phyloP scores from a whole-genome alignment of 2,329 filamentous ascomycete genomes.

The Emmonsiellopsis sp. region DNA sequence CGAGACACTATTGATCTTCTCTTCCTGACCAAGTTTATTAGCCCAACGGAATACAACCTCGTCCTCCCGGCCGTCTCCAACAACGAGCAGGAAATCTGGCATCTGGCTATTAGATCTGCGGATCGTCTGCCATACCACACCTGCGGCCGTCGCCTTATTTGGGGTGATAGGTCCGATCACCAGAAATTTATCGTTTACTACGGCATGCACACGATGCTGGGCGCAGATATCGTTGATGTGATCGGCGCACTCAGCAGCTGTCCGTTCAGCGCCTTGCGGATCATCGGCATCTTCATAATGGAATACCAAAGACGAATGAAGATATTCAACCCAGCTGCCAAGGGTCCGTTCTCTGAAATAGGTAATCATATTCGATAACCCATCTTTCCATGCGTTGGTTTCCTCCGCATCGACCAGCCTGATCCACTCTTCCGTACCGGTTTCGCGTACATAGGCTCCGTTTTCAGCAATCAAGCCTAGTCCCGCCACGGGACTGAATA shows the following conservation, averaged over 20 bases:
- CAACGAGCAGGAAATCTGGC: slow-evolving; percentile 79
- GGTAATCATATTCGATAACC: slow-evolving; percentile 70
- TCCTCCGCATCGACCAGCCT: slow-evolving; percentile 65
- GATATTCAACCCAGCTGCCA: slow-evolving; percentile 77
- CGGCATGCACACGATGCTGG: slow-evolving; percentile 71
- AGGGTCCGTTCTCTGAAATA: slow-evolving; percentile 89
- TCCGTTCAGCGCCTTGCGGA: slow-evolving; percentile 61
- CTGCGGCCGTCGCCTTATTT: slow-evolving; percentile 78
- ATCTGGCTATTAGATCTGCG: slow-evolving; percentile 40
- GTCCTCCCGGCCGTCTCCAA: slow-evolving; percentile 86
- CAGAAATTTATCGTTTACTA: slow-evolving; percentile 70
- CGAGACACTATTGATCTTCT: slow-evolving; percentile 58
- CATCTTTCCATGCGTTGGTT: slow-evolving; percentile 70
- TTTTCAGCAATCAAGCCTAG: slow-evolving; percentile 91
- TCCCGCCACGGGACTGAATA: slow-evolving; percentile 75
- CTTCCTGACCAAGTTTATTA: slow-evolving; percentile 58
- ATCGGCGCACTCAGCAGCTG: slow-evolving; percentile 81
- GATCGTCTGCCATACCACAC: slow-evolving; percentile 59
- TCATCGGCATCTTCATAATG: slow-evolving; percentile 81
- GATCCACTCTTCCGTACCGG: slow-evolving; percentile 61
- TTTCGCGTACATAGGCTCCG: slow-evolving; percentile 77
- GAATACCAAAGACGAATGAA: slow-evolving; percentile 86
- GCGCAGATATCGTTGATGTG: slow-evolving; percentile 94
- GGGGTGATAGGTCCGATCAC: slow-evolving; percentile 78
- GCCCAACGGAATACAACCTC: slow-evolving; percentile 94